Conservation (phyloP, 2,329 filamentous ascomycete genomes). For the Zarea fungicola region DNA sequence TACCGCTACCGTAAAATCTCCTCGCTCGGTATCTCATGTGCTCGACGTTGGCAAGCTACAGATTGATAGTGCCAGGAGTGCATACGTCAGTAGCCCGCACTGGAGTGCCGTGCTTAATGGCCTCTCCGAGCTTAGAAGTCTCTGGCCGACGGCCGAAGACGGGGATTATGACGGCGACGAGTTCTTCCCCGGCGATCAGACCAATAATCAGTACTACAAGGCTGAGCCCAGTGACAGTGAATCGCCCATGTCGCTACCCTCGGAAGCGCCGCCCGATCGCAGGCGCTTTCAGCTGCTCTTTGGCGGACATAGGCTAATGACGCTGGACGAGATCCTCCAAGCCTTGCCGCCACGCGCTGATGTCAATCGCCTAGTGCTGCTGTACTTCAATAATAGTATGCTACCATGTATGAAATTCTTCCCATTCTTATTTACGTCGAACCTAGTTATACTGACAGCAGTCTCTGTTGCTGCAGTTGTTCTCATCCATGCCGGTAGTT, state of each 20-base stretch:
- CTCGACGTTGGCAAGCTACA: constrained; percentile 5
- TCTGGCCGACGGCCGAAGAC: neutral
- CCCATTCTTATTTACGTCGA: neutral
- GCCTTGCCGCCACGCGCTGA: neutral
- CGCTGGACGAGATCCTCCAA: neutral
- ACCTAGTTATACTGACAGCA: neutral
- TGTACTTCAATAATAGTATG: constrained; percentile 9
- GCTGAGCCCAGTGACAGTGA: neutral
- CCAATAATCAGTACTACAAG: constrained; percentile 8
- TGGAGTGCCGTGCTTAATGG: constrained; percentile 9
- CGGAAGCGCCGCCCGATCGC: neutral
- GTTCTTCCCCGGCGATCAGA: constrained; percentile 7
- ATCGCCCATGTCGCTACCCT: neutral
- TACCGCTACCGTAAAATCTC: neutral
- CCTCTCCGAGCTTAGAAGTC: constrained; percentile 1
- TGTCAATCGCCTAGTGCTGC: constrained; percentile 1
- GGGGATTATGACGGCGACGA: neutral
- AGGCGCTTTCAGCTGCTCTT: constrained; percentile 8
- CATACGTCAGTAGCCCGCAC: constrained; percentile 10
- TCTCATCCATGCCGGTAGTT: constrained; percentile 6
- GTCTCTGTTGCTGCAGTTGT: neutral
- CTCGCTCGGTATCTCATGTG: neutral
- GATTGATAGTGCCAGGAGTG: constrained; percentile 1
- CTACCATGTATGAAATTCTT: constrained; percentile 1
- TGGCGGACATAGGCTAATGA: neutral